These are phyloP conservation scores for Thermothielavioides terrestris DNA, from an alignment of 495 filamentous ascomycete species.

Conservation along the genomic window DNA sequence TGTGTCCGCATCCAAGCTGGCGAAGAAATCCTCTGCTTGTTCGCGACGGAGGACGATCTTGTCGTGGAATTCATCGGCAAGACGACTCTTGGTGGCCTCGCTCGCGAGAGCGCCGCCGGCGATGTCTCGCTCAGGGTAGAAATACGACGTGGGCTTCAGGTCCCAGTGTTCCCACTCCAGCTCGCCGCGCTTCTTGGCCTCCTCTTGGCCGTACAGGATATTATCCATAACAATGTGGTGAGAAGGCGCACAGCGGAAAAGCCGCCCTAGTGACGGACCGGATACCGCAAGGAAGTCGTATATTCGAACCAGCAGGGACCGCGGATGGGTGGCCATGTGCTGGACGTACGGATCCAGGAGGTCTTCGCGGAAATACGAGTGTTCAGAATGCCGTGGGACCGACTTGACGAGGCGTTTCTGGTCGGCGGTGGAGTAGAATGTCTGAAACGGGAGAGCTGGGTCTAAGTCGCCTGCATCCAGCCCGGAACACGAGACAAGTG, in stretches of 20 bases:
- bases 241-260: constrained; percentile 47
- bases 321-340: constrained; percentile 49
- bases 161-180: constrained; percentile 60
- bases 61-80: constrained; percentile 57
- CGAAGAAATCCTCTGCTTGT: constrained; percentile 44
- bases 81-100: constrained; percentile 47
- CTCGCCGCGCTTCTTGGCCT: constrained; percentile 30
- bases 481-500: too few relatives aligned
- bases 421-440: constrained; percentile 58
- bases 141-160: constrained; percentile 62
- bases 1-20: constrained; percentile 48
- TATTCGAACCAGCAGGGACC: constrained; percentile 57
- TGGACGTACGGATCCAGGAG: constrained; percentile 51
- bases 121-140: constrained; percentile 62
- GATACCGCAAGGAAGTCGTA: constrained; percentile 54
- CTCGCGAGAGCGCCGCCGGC: constrained; percentile 49
- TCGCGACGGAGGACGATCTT: constrained; percentile 47
- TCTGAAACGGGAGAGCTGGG: constrained; percentile 25
- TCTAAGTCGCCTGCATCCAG: too few relatives aligned
- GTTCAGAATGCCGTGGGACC: constrained; percentile 55
- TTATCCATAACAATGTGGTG: constrained; percentile 72
- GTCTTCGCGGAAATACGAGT: constrained; percentile 58
- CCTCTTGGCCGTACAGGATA: constrained; percentile 47
- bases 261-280: constrained; percentile 43
- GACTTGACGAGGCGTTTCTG: constrained; percentile 57